Evolutionary conservation across 75 land plant species (phyloP).

Genomic region (Isoetes taiwanensis): DNA sequence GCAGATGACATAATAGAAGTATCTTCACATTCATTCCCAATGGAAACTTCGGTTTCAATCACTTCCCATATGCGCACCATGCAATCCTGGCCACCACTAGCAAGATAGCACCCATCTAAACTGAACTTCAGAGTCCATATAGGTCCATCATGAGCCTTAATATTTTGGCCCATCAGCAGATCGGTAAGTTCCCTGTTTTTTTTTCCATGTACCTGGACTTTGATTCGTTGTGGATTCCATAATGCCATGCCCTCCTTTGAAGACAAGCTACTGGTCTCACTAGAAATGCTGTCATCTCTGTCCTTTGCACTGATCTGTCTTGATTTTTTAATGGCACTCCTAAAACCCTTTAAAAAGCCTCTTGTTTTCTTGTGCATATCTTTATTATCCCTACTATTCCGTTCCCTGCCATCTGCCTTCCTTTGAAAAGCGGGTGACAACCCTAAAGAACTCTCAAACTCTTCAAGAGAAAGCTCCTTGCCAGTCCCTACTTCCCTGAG

Average conservation of each 20-base stretch:
- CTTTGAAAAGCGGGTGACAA: constrained; percentile 44
- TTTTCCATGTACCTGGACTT: constrained; percentile 41
- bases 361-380: constrained; percentile 37
- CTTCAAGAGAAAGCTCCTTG: constrained; percentile 66
- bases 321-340: constrained; percentile 17
- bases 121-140: constrained; percentile 88
- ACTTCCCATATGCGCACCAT: constrained; percentile 67
- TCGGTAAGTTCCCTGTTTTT: constrained; percentile 40
- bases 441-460: constrained; percentile 58
- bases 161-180: constrained; percentile 54
- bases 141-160: constrained; percentile 67
- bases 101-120: constrained; percentile 66
- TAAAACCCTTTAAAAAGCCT: constrained; percentile 45
- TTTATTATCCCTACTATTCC: background rate
- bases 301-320: constrained; percentile 7
- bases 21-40: too few relatives aligned
- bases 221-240: constrained; percentile 32
- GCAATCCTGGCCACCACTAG: constrained; percentile 88
- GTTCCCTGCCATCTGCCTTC: constrained; percentile 8
- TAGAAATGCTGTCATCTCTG: constrained; percentile 13
- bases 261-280: constrained; percentile 8
- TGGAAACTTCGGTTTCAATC: too few relatives aligned
- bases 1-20: too few relatives aligned
- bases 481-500: constrained; percentile 67
- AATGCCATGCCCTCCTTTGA: constrained; percentile 26